phyloP scores from a whole-genome alignment of 2,329 filamentous ascomycete genomes.

The Stagonosporopsis chrysanthemi region DNA sequence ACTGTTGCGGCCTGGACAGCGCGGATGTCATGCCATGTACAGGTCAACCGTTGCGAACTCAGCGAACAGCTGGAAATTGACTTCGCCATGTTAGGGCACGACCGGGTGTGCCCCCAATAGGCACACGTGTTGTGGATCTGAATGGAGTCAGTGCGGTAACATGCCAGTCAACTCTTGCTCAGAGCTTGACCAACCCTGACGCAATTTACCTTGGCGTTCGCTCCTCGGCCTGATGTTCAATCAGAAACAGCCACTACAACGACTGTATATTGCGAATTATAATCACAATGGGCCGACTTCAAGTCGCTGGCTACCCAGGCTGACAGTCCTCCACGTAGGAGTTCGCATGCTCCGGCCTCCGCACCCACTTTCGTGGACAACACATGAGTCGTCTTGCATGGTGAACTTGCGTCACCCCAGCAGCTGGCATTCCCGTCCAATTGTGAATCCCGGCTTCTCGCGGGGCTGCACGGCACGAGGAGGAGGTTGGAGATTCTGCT shows the following conservation, averaged over 20 bases:
- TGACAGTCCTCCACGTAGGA: neutral
- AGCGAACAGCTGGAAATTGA: neutral
- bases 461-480: neutral
- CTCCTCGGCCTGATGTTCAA: neutral
- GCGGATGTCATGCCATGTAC: neutral
- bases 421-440: neutral
- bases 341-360: neutral
- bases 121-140: neutral
- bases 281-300: neutral
- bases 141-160: neutral
- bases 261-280: neutral
- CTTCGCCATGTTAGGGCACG: neutral
- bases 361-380: neutral
- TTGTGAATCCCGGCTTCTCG: neutral
- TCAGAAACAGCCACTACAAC: too few relatives aligned
- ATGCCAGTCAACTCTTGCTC: neutral
- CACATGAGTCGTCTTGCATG: neutral
- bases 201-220: neutral
- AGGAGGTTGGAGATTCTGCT: conserved; percentile 9
- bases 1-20: neutral
- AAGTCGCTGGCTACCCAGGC: neutral
- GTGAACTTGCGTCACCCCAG: neutral
- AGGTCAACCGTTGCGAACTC: neutral
- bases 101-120: neutral
- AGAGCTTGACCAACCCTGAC: neutral